A percentile compares a stretch with the other conserved stretches of the same genome.
Evolutionary conservation across 1,284 basidiomycete species (phyloP).

Genomic region (Uromyces viciae-fabae): DNA sequence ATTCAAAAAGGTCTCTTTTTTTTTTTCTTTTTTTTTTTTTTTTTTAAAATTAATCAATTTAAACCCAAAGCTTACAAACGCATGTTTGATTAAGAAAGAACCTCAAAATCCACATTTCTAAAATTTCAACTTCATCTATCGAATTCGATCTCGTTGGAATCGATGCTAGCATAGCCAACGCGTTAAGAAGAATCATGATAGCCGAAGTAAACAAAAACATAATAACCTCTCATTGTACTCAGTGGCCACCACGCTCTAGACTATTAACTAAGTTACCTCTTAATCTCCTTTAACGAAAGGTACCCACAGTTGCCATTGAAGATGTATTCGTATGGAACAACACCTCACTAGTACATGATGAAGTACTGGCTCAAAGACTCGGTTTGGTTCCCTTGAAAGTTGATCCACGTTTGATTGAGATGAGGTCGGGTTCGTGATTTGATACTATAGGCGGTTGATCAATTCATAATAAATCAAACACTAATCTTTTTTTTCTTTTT

Average conservation of each 20-base stretch:
- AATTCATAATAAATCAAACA: not conserved
- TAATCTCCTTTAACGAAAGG: slow-evolving; percentile 58
- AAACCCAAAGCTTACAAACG: not conserved
- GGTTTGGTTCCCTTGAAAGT: slow-evolving; percentile 85
- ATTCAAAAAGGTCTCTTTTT: slow-evolving; percentile 68
- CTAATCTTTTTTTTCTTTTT: not conserved
- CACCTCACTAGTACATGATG: slow-evolving; percentile 88
- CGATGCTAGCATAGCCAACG: slow-evolving; percentile 93
- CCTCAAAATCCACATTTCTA: slow-evolving; percentile 69
- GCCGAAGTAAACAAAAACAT: slow-evolving; percentile 68
- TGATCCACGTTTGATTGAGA: slow-evolving; percentile 65
- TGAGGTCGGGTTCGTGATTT: slow-evolving; percentile 54
- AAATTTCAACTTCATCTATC: slow-evolving; percentile 73
- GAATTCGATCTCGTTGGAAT: slow-evolving; percentile 96
- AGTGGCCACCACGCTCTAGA: not conserved
- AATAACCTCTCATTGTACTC: not conserved
- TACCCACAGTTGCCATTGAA: slow-evolving; percentile 89
- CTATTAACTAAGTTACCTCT: not conserved
- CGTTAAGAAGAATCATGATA: slow-evolving; percentile 83
- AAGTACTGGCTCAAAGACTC: slow-evolving; percentile 83
- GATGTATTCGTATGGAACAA: slow-evolving; percentile 93
- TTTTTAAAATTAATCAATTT: too few relatives aligned
- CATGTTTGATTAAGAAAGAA: slow-evolving; percentile 59
- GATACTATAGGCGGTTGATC: not conserved
- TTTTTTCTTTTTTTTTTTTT: too few relatives aligned